These are phyloP conservation scores for Elongisporangium prolatum DNA, from an alignment of 352 stramenopile species.

Conservation along the genomic window DNA sequence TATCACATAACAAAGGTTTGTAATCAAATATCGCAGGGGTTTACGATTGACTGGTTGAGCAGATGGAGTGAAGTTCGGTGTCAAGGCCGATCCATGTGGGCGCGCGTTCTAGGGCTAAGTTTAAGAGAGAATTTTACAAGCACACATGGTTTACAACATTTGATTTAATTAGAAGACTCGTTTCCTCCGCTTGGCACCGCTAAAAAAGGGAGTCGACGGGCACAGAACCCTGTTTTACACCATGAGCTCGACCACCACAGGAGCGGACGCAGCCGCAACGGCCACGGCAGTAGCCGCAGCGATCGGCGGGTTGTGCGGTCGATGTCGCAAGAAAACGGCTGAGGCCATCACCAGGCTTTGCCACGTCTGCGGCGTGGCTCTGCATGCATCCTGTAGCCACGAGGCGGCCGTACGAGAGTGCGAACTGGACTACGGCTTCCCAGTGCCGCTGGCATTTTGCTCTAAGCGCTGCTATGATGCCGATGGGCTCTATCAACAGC, in stretches of 20 bases:
- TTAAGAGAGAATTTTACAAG: no score
- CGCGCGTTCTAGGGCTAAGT: no score
- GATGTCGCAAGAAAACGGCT: slow-evolving; percentile 29
- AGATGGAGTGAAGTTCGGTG: no score
- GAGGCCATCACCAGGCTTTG: slow-evolving; percentile 31
- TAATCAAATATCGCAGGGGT: no score
- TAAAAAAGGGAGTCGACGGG: neutral
- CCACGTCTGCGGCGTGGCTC: slow-evolving; percentile 22
- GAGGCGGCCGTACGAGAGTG: slow-evolving; percentile 31
- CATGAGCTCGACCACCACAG: no score
- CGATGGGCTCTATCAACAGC: slow-evolving; percentile 9
- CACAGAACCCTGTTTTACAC: no score
- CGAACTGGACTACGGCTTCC: slow-evolving; percentile 29
- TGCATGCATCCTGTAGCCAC: slow-evolving; percentile 33
- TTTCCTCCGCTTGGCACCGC: neutral
- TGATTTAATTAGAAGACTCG: no score
- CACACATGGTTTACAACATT: no score
- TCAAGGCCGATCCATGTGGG: no score
- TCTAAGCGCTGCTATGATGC: slow-evolving; percentile 37
- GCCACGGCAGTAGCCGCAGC: neutral
- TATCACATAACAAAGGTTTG: no score
- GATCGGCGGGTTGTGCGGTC: slow-evolving; percentile 7
- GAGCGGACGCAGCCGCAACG: no score
- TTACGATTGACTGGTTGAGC: no score
- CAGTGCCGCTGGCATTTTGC: slow-evolving; percentile 22